Conservation (phyloP, 2,329 filamentous ascomycete genomes). For the Aspergillus thermomutatus region DNA sequence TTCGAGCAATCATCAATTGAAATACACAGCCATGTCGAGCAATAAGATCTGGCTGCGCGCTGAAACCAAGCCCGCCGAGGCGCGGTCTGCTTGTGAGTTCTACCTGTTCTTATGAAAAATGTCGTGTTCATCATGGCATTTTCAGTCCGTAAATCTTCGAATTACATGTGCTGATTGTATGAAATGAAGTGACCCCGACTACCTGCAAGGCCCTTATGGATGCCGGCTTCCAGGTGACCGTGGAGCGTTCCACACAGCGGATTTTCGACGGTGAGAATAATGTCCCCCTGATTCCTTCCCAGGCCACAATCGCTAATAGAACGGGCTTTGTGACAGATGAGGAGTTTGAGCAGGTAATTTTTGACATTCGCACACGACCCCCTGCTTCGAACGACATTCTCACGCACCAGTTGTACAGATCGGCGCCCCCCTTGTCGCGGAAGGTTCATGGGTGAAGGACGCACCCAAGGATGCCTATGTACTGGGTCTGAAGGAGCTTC, state of each 20-base stretch:
- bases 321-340: conserved; percentile 21
- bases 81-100: conserved; percentile 47
- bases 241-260: conserved; percentile 65
- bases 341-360: conserved; percentile 33
- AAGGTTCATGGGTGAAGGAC: conserved; percentile 62
- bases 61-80: conserved; percentile 59
- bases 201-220: conserved; percentile 62
- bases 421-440: conserved; percentile 63
- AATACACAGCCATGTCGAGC: conserved; percentile 24
- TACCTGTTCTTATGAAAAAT: background rate
- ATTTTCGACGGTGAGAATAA: conserved; percentile 50
- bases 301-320: conserved; percentile 8
- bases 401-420: conserved; percentile 35
- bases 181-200: conserved; percentile 43
- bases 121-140: background rate
- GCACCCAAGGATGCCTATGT: conserved; percentile 68
- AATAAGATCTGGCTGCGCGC: conserved; percentile 55
- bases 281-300: background rate
- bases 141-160: background rate
- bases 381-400: background rate
- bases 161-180: conserved; percentile 6
- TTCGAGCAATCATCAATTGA: conserved; percentile 9
- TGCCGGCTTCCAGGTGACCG: conserved; percentile 65
- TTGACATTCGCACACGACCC: background rate
- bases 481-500: conserved; percentile 74